These are phyloP conservation scores for Ilyonectria destructans DNA, from an alignment of 2,329 filamentous ascomycete genomes.

Conservation along the genomic window DNA sequence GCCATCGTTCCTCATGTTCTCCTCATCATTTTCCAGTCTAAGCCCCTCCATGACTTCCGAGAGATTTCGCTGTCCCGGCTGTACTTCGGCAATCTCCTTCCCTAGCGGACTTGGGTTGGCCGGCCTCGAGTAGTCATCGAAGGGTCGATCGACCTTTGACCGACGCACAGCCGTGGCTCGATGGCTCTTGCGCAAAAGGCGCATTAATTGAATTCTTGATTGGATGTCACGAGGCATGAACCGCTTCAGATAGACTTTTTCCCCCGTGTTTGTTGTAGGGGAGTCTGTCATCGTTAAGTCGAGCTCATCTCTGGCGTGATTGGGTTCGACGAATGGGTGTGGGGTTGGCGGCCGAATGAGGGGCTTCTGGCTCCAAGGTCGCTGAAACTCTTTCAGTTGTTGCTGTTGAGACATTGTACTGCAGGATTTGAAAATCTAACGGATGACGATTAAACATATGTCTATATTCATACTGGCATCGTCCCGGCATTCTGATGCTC, in stretches of 20 bases:
- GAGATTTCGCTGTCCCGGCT: not conserved
- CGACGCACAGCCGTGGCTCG: not conserved
- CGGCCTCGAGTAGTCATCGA: not conserved
- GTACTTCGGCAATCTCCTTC: not conserved
- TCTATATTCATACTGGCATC: not conserved
- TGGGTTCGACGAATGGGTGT: not conserved
- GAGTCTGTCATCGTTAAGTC: not conserved
- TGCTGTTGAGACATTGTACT: constrained; percentile 1
- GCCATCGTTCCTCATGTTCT: not conserved
- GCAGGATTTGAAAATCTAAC: not conserved
- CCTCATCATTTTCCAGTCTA: not conserved
- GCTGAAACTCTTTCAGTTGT: not conserved
- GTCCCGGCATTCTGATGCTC: not conserved
- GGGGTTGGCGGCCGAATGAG: not conserved
- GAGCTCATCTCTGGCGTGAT: not conserved
- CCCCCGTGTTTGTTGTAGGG: not conserved
- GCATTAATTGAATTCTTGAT: not conserved
- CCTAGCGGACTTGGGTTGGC: not conserved
- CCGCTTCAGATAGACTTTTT: not conserved
- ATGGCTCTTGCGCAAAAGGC: not conserved
- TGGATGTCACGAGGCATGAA: not conserved
- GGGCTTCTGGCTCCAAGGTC: not conserved
- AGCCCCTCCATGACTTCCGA: not conserved
- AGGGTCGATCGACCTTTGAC: not conserved
- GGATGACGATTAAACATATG: not conserved